Conservation (phyloP, 2,329 filamentous ascomycete genomes). For the Zopfia rhizophila region DNA sequence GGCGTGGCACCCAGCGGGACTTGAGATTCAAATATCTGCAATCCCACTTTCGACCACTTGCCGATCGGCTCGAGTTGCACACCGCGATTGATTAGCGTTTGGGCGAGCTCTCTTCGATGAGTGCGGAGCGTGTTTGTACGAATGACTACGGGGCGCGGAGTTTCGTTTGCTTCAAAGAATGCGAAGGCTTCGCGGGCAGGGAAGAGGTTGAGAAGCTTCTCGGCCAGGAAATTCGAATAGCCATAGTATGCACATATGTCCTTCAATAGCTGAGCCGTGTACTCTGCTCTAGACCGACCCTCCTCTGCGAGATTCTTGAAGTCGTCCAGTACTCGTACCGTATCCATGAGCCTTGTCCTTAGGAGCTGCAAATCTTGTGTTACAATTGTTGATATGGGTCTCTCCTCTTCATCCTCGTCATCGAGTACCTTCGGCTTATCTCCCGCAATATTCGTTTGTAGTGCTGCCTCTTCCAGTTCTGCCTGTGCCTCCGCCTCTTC, state of each 20-base stretch:
- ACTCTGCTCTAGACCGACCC: constrained; percentile 85
- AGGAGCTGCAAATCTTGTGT: constrained; percentile 87
- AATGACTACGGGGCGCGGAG: constrained; percentile 90
- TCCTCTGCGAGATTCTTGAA: constrained; percentile 84
- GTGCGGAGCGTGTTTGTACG: constrained; percentile 93
- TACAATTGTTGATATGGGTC: constrained; percentile 71
- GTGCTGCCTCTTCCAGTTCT: constrained; percentile 83
- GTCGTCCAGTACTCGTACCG: constrained; percentile 88
- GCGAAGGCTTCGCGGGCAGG: constrained; percentile 93
- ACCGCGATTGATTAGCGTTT: constrained; percentile 93
- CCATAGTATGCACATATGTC: constrained; percentile 98
- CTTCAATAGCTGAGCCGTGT: constrained; percentile 84
- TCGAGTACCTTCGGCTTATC: constrained; percentile 75
- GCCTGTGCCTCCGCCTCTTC: constrained; percentile 85
- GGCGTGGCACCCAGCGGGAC: constrained; percentile 92
- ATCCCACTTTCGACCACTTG: constrained; percentile 98
- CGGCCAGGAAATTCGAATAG: constrained; percentile 92
- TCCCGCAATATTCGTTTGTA: constrained; percentile 93
- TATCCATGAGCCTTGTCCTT: constrained; percentile 89
- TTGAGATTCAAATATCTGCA: constrained; percentile 93
- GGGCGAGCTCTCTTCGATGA: constrained; percentile 81
- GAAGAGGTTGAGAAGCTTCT: constrained; percentile 95
- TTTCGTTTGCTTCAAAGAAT: constrained; percentile 99
- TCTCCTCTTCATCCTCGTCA: constrained; percentile 68
- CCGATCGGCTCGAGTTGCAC: constrained; percentile 96